A percentile compares a stretch with the other conserved stretches of the same genome.
These are phyloP conservation scores for Cercospora citrullina DNA, from an alignment of 2,329 filamentous ascomycete genomes.

Conservation along the genomic window DNA sequence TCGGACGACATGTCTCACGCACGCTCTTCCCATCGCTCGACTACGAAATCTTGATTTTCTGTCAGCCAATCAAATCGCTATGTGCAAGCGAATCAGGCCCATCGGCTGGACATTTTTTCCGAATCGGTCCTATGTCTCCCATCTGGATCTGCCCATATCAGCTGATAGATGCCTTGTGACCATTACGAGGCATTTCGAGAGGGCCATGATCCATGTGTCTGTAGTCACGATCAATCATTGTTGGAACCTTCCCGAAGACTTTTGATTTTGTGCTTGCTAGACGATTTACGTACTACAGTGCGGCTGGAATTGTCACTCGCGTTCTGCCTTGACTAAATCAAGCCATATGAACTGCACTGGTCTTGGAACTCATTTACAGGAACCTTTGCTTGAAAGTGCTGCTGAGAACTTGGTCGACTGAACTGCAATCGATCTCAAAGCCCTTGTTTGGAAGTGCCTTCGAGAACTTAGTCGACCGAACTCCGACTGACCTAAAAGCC, in stretches of 20 bases:
- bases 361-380: background rate
- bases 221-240: background rate
- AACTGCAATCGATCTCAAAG: background rate
- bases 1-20: background rate
- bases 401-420: background rate
- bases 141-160: background rate
- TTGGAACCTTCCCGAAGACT: background rate
- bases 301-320: background rate
- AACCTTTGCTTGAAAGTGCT: background rate
- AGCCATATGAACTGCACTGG: background rate
- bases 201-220: background rate
- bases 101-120: background rate
- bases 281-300: background rate
- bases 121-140: background rate
- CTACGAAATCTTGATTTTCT: conserved; percentile 6
- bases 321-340: background rate
- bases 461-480: background rate
- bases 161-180: background rate
- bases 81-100: background rate
- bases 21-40: background rate
- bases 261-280: background rate
- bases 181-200: background rate
- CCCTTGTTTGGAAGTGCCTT: background rate
- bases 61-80: background rate
- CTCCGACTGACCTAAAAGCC: background rate